These are phyloP conservation scores for Ogataea hybrid DNA, from an alignment of 1,139 yeast genomes.

Conservation along the genomic window DNA sequence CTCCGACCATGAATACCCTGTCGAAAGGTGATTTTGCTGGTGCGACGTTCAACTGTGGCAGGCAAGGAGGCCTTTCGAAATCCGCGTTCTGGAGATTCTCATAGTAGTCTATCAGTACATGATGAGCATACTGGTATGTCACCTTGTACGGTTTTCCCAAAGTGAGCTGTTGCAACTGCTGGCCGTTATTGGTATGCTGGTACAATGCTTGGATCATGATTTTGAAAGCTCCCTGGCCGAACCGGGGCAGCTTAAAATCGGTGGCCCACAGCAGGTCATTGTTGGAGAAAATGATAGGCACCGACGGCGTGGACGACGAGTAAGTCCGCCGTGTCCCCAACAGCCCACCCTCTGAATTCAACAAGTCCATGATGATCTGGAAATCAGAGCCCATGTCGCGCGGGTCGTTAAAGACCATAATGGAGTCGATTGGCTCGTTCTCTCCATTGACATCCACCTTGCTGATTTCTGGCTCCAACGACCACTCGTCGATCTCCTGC, in stretches of 20 bases:
- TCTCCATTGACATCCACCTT: constrained; percentile 30
- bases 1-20: constrained; percentile 89
- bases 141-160: constrained; percentile 83
- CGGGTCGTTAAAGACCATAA: constrained; percentile 88
- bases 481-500: constrained; percentile 47
- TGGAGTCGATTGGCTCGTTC: constrained; percentile 62
- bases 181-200: constrained; percentile 50
- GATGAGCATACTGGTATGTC: constrained; percentile 84
- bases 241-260: constrained; percentile 73
- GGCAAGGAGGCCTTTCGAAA: constrained; percentile 28
- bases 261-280: constrained; percentile 92
- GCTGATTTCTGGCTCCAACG: constrained; percentile 31
- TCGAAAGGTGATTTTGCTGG: constrained; percentile 46
- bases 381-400: constrained; percentile 86
- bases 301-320: constrained; percentile 45
- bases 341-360: constrained; percentile 61
- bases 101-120: constrained; percentile 62
- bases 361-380: constrained; percentile 72
- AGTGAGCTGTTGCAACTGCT: constrained; percentile 51
- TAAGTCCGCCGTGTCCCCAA: constrained; percentile 59
- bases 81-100: constrained; percentile 33
- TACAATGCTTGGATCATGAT: constrained; percentile 64
- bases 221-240: constrained; percentile 91
- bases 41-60: constrained; percentile 38
- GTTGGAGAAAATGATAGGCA: constrained; percentile 84